Conservation (phyloP, 352 stramenopile genomes). For the Thraustochytrium sp. region DNA sequence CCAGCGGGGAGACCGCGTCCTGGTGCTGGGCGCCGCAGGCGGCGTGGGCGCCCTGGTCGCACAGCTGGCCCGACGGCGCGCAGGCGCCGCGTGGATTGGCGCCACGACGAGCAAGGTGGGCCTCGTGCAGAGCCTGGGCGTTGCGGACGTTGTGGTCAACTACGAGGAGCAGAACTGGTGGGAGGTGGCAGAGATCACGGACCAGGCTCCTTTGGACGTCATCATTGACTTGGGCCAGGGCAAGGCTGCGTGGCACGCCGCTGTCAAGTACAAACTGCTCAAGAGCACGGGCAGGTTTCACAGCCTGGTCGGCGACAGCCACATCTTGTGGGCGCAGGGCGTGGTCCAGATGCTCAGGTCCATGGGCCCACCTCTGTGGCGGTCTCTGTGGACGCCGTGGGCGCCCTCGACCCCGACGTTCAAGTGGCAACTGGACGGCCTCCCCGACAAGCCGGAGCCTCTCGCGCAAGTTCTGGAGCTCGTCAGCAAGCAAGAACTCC, state of each 20-base stretch:
- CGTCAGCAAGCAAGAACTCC: slow-evolving; percentile 55
- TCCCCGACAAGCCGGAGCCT: slow-evolving; percentile 37
- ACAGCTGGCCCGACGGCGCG: slow-evolving; percentile 60
- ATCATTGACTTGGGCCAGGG: slow-evolving; percentile 53
- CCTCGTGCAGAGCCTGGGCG: slow-evolving; percentile 56
- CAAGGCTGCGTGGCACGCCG: slow-evolving; percentile 50
- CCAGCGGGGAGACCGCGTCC: slow-evolving; percentile 56
- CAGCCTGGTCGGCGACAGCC: slow-evolving; percentile 48
- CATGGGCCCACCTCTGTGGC: slow-evolving; percentile 42
- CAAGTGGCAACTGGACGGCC: not conserved
- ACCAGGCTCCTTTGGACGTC: slow-evolving; percentile 49
- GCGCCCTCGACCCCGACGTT: slow-evolving; percentile 52
- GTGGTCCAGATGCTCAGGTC: slow-evolving; percentile 51
- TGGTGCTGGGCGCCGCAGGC: slow-evolving; percentile 68
- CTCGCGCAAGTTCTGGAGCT: slow-evolving; percentile 57
- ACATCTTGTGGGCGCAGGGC: slow-evolving; percentile 47
- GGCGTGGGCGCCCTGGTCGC: slow-evolving; percentile 66
- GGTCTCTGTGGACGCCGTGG: slow-evolving; percentile 53
- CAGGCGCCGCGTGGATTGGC: slow-evolving; percentile 61
- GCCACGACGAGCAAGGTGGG: slow-evolving; percentile 58
- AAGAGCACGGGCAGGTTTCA: slow-evolving; percentile 51
- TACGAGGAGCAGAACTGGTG: slow-evolving; percentile 59
- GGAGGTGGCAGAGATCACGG: slow-evolving; percentile 50
- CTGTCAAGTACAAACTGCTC: slow-evolving; percentile 53
- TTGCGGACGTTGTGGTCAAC: slow-evolving; percentile 57